A percentile compares a stretch with the other conserved stretches of the same genome.
These are phyloP conservation scores for Acaromyces ingoldii DNA, from an alignment of 1,284 basidiomycete genomes.

Conservation along the genomic window DNA sequence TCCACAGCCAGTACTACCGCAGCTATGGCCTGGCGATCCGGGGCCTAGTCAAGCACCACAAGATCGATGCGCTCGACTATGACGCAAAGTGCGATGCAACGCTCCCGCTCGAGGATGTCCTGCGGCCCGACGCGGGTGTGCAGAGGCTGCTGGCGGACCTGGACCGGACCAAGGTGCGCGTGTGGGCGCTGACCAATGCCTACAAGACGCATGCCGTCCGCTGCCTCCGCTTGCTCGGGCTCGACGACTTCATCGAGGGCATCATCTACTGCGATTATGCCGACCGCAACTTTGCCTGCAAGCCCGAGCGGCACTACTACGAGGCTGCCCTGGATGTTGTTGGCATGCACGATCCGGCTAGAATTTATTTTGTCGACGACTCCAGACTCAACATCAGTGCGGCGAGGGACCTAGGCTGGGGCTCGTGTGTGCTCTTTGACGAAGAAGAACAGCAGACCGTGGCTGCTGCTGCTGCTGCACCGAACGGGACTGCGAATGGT, in stretches of 20 bases:
- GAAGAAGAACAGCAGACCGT: conserved; percentile 22
- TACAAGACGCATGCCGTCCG: conserved; percentile 59
- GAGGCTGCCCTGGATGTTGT: conserved; percentile 31
- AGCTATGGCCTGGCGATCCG: conserved; percentile 76
- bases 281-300: conserved; percentile 66
- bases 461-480: no score
- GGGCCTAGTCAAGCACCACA: conserved; percentile 71
- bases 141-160: conserved; percentile 70
- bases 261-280: conserved; percentile 76
- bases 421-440: conserved; percentile 36
- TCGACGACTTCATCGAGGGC: conserved; percentile 72
- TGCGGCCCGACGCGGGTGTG: conserved; percentile 63
- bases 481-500: no score
- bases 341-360: conserved; percentile 11
- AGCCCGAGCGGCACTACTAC: conserved; percentile 61
- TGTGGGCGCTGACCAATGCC: conserved; percentile 47
- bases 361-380: conserved; percentile 48
- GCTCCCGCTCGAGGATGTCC: conserved; percentile 73
- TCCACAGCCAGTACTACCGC: conserved; percentile 72
- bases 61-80: conserved; percentile 80
- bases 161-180: conserved; percentile 69
- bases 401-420: conserved; percentile 44
- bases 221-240: conserved; percentile 68
- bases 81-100: conserved; percentile 77
- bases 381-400: conserved; percentile 39